phyloP scores from a whole-genome alignment of 176 grass and related monocot genomes.

The Themeda triandra region DNA sequence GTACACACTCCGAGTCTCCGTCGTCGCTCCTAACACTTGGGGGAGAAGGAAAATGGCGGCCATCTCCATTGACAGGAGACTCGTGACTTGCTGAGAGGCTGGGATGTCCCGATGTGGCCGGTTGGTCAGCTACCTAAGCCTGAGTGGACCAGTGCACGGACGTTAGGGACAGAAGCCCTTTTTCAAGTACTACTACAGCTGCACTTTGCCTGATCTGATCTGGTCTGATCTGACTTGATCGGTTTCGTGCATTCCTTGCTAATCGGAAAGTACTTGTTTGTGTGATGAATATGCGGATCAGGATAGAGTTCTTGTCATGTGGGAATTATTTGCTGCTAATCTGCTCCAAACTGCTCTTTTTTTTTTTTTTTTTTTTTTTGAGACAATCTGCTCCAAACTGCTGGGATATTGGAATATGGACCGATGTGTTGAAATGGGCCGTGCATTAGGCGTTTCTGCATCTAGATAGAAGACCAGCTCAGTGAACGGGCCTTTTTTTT shows the following conservation, averaged over 20 bases:
- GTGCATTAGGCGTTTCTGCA: not conserved
- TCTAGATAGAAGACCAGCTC: too few species aligned
- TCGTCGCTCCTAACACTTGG: slow-evolving; percentile 15
- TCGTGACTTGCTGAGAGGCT: not conserved
- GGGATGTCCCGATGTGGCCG: not conserved
- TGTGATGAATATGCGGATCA: too few species aligned
- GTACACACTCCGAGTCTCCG: too few species aligned
- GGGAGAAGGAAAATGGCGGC: not conserved
- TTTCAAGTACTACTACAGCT: not conserved
- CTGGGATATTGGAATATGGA: not conserved
- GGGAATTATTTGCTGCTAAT: not conserved
- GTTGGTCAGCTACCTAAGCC: slow-evolving; percentile 7
- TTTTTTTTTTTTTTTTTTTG: too few species aligned
- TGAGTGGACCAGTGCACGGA: not conserved
- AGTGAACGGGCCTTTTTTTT: too few species aligned
- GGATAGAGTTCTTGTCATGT: not conserved
- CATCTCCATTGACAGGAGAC: not conserved
- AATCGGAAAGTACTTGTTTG: not conserved
- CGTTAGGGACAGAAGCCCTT: not conserved
- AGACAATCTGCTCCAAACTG: not conserved
- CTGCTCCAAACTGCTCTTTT: too few species aligned
- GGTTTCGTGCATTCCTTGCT: not conserved
- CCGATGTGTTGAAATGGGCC: not conserved
- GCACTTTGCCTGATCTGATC: not conserved
- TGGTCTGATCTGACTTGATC: not conserved